Evolutionary conservation across 2,329 filamentous ascomycete species (phyloP).

Genomic region (Beauveria bassiana): DNA sequence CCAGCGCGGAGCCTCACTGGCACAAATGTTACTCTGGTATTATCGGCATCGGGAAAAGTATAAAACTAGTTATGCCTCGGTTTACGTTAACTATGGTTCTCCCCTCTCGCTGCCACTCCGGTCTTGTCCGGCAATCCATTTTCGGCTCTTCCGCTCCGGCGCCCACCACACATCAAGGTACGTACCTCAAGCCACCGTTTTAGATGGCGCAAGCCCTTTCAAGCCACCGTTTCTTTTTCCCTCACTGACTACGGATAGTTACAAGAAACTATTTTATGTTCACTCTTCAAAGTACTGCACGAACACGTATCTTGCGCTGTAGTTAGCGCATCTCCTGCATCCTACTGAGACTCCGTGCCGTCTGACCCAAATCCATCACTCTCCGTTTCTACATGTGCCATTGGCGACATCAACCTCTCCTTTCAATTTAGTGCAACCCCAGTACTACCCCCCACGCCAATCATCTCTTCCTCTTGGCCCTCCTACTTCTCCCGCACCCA

Average conservation of each 20-base stretch:
- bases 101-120: neutral
- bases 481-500: neutral
- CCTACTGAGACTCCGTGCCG: neutral
- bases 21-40: neutral
- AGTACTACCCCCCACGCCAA: neutral
- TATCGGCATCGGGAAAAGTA: too few species aligned
- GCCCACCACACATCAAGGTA: neutral
- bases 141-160: slow-evolving; percentile 1
- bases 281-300: too few species aligned
- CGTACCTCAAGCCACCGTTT: slow-evolving; percentile 3
- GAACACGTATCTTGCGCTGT: too few species aligned
- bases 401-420: neutral
- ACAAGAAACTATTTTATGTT: too few species aligned
- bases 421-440: neutral
- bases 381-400: neutral
- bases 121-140: slow-evolving; percentile 5
- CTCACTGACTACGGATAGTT: neutral
- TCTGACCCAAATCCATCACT: neutral
- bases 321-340: neutral
- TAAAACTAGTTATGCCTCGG: neutral
- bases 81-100: neutral
- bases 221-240: neutral
- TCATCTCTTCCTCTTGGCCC: neutral
- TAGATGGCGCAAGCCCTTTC: neutral
- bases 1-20: neutral